Base-by-base conservation (phyloP, 768 basidiomycete genomes). In the Tephrocybe sp. region DNA sequence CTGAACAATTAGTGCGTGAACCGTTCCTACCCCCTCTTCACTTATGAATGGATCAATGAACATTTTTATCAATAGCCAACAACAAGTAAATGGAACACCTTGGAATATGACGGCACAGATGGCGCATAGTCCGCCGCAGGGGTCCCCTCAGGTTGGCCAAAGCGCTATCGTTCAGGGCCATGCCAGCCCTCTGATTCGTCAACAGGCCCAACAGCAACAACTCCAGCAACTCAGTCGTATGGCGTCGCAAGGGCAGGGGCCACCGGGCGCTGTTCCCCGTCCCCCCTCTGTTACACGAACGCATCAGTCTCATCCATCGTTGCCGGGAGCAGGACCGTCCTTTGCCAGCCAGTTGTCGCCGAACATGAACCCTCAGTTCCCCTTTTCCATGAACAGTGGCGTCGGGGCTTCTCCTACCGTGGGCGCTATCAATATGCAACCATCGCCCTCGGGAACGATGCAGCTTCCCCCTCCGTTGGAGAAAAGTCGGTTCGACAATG, bases 401-500 rank as follows among this genome's bases (percentile, higher is more conserved):
- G 20, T 33, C 54, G 19, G 26, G 26, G 44, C 57, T 23, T 47
- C 53, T 23, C 58, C 65, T 19, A 39, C 54, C 30, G 39, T 35
- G 23, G 53, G 49, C 10, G 50, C 46, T 3, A 33, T 45, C 3
- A 42, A 38, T 7, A 26, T 45, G 39, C 57, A 58, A 30, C 14
- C 54, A 13, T 43, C 55, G 4, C 38, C 38, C 17, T 54, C 58
- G 1, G 52, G 51, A 33, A 14, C 39, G 19, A 45, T 53, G 36
- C 60, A 51, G 44, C 52, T 50, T 10, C 62, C 70, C 48, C 74
- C 70, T 3, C 75, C 77, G 16, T 58, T 83, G 34, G 78, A 82
- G 14, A 82, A 79, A 51, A 39, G 43, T 6, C 71, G 71, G 17
- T 88, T 89, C 56, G 78, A 84, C 1, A 57, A 53, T 2, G 71